Conservation (phyloP, 2,329 filamentous ascomycete genomes). For the Nemania serpens region DNA sequence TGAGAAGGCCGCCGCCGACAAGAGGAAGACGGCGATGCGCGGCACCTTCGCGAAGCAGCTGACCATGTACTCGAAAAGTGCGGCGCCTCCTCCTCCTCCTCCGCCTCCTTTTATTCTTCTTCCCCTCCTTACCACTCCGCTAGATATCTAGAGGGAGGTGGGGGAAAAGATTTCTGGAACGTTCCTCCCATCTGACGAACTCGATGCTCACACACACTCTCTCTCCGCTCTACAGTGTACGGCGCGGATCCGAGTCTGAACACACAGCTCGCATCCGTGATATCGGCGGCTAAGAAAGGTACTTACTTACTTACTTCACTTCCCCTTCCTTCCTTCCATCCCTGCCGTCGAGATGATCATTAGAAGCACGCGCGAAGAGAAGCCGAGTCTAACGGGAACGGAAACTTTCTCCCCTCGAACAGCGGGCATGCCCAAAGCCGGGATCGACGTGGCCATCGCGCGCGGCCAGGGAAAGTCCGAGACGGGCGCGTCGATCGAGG, state of each 20-base stretch:
- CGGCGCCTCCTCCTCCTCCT: conserved; percentile 8
- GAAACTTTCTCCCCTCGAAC: neutral
- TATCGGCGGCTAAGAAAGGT: conserved; percentile 80
- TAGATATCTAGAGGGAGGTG: too few relatives aligned
- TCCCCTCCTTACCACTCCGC: too few relatives aligned
- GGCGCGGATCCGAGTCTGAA: conserved; percentile 77
- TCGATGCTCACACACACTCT: conserved; percentile 7
- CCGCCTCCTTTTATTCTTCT: too few relatives aligned
- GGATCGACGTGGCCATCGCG: conserved; percentile 84
- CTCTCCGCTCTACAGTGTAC: conserved; percentile 59
- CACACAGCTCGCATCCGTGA: conserved; percentile 72
- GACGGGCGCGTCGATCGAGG: conserved; percentile 76
- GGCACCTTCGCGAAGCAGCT: conserved; percentile 73
- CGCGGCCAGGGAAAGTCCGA: conserved; percentile 84
- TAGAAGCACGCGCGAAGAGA: too few relatives aligned
- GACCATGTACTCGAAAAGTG: conserved; percentile 74
- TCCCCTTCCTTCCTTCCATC: neutral
- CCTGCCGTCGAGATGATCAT: too few relatives aligned
- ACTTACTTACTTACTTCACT: conserved; percentile 30
- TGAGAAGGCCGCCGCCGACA: conserved; percentile 87
- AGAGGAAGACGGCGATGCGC: conserved; percentile 74
- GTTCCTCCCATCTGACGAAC: too few relatives aligned
- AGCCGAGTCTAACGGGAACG: conserved; percentile 4
- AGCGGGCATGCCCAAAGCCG: conserved; percentile 80
- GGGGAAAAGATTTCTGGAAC: too few relatives aligned